Evolutionary conservation across 2,329 filamentous ascomycete genomes (phyloP).

Genomic region (Penicillium thymicola): DNA sequence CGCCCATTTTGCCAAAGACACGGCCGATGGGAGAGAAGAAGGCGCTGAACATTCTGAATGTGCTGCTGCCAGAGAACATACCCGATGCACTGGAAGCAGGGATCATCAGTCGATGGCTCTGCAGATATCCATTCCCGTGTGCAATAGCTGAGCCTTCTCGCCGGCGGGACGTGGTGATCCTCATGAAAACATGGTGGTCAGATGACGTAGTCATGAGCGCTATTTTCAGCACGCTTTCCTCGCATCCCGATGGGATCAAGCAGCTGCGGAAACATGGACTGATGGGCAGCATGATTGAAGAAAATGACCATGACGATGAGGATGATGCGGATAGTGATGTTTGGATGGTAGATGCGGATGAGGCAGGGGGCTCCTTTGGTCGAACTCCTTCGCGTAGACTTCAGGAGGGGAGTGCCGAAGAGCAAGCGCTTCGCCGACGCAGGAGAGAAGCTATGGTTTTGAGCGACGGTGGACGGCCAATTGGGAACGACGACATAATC

Average conservation of each 20-base stretch:
- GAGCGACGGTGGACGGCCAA: constrained; percentile 74
- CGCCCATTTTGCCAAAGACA: constrained; percentile 39
- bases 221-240: constrained; percentile 40
- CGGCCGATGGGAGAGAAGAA: constrained; percentile 44
- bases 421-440: constrained; percentile 69
- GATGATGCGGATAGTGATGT: constrained; percentile 49
- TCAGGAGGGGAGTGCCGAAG: constrained; percentile 42
- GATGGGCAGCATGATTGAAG: constrained; percentile 42
- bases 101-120: constrained; percentile 72
- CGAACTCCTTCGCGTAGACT: constrained; percentile 32
- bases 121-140: constrained; percentile 66
- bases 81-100: constrained; percentile 57
- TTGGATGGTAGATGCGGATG: constrained; percentile 52
- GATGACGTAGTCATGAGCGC: constrained; percentile 46
- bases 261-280: constrained; percentile 44
- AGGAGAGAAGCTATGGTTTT: constrained; percentile 87
- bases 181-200: constrained; percentile 42
- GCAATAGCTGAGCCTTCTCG: constrained; percentile 49
- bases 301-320: constrained; percentile 51
- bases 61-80: constrained; percentile 59
- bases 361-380: constrained; percentile 45
- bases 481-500: constrained; percentile 75
- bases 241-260: constrained; percentile 38
- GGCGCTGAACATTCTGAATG: constrained; percentile 55
- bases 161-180: constrained; percentile 38